phyloP scores from a whole-genome alignment of 805 yeast species.

The Jamesozyma gamospora region DNA sequence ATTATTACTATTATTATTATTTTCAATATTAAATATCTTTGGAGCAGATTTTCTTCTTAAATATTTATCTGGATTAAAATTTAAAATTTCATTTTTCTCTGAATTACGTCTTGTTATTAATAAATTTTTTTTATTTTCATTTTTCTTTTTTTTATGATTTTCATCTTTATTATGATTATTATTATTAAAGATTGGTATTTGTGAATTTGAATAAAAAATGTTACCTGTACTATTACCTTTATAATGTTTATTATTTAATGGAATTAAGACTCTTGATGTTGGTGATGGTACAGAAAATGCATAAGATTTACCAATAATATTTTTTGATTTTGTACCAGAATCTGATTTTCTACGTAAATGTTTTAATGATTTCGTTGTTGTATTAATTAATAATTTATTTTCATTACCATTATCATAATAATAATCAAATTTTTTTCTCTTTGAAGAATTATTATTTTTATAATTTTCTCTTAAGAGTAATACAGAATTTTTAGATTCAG shows the following conservation, averaged over 20 bases:
- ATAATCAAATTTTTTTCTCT: neutral
- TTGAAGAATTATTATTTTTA: neutral
- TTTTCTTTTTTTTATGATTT: too few relatives aligned
- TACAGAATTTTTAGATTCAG: slow-evolving; percentile 19
- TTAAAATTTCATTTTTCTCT: neutral
- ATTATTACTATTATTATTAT: neutral
- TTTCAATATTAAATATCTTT: neutral
- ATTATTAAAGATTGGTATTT: too few relatives aligned
- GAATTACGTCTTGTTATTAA: neutral
- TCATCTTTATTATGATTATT: too few relatives aligned
- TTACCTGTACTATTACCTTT: too few relatives aligned
- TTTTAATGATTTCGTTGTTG: slow-evolving; percentile 2
- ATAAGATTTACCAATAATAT: slow-evolving; percentile 10
- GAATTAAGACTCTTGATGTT: slow-evolving; percentile 8
- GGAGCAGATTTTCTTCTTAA: neutral
- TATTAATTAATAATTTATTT: neutral
- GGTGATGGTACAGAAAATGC: slow-evolving; percentile 19
- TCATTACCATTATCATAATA: neutral
- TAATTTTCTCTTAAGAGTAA: slow-evolving; percentile 16
- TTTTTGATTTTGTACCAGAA: slow-evolving; percentile 11
- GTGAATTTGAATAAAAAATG: too few relatives aligned
- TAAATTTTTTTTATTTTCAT: neutral
- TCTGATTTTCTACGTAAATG: slow-evolving; percentile 20
- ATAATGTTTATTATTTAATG: neutral
- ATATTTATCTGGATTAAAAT: neutral